These are phyloP conservation scores for Ramaria sp. DNA, from an alignment of 768 basidiomycete genomes.

Conservation along the genomic window DNA sequence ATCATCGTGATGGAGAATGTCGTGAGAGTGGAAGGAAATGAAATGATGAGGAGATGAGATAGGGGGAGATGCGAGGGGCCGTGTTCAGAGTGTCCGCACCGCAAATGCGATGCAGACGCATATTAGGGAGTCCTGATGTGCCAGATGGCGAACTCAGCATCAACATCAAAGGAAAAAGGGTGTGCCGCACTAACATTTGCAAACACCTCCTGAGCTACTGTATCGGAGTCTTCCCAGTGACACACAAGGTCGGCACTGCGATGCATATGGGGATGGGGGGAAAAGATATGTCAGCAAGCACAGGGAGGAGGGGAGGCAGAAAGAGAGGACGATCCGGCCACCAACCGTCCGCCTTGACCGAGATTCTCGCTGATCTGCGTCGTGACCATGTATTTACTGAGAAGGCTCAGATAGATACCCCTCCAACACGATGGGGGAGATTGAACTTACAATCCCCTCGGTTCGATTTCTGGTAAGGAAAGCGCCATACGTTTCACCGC, in stretches of 20 bases:
- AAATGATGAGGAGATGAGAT: not conserved
- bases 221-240: conserved; percentile 83
- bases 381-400: conserved; percentile 77
- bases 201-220: conserved; percentile 68
- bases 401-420: not conserved
- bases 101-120: conserved; percentile 57
- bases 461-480: conserved; percentile 48
- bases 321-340: conserved; percentile 9
- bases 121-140: conserved; percentile 56
- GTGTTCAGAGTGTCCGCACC: conserved; percentile 29
- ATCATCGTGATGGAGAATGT: not conserved
- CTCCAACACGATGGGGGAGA: not conserved
- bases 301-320: not conserved
- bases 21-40: not conserved
- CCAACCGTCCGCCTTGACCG: conserved; percentile 77
- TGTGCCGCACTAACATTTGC: conserved; percentile 69
- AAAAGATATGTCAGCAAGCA: too few relatives aligned
- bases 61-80: not conserved
- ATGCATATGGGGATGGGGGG: too few relatives aligned
- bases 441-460: conserved; percentile 64
- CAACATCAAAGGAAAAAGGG: conserved; percentile 5
- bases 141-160: conserved; percentile 8
- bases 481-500: not conserved
- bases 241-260: conserved; percentile 68
- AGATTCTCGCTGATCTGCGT: conserved; percentile 79